A percentile compares a stretch with the other conserved stretches of the same genome.
Conservation (phyloP, 768 basidiomycete genomes). For the Omphalotus guepiniiformis region DNA sequence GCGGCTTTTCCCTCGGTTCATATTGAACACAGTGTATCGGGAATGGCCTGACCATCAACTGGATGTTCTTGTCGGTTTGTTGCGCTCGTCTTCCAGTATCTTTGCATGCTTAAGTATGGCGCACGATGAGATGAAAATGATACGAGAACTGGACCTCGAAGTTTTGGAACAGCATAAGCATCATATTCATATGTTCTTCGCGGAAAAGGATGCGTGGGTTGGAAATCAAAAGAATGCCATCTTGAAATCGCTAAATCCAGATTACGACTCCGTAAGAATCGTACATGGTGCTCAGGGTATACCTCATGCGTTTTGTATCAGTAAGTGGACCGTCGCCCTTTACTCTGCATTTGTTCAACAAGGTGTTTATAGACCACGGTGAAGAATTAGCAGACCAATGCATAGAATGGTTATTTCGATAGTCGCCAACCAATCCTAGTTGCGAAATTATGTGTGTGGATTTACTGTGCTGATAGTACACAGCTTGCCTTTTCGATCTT, state of each 20-base stretch:
- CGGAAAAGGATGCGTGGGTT: constrained; percentile 65
- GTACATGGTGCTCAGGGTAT: constrained; percentile 44
- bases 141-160: constrained; percentile 46
- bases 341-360: neutral
- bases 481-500: too few species aligned
- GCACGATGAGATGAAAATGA: constrained; percentile 61
- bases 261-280: constrained; percentile 28
- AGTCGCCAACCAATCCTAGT: too few species aligned
- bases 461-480: too few species aligned
- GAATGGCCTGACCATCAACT: constrained; percentile 48
- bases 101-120: constrained; percentile 57
- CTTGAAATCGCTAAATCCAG: constrained; percentile 34
- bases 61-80: constrained; percentile 40
- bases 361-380: constrained; percentile 41
- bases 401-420: too few species aligned
- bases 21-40: constrained; percentile 42
- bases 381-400: constrained; percentile 28
- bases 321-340: constrained; percentile 33
- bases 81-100: constrained; percentile 49
- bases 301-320: constrained; percentile 73
- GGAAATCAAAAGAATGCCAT: constrained; percentile 48
- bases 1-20: constrained; percentile 31
- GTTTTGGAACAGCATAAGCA: constrained; percentile 37
- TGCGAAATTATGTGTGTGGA: too few species aligned
- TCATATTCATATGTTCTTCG: constrained; percentile 53